Base-by-base conservation (phyloP, 1,139 yeast species). In the Nadsonia starkeyi-henricii region DNA sequence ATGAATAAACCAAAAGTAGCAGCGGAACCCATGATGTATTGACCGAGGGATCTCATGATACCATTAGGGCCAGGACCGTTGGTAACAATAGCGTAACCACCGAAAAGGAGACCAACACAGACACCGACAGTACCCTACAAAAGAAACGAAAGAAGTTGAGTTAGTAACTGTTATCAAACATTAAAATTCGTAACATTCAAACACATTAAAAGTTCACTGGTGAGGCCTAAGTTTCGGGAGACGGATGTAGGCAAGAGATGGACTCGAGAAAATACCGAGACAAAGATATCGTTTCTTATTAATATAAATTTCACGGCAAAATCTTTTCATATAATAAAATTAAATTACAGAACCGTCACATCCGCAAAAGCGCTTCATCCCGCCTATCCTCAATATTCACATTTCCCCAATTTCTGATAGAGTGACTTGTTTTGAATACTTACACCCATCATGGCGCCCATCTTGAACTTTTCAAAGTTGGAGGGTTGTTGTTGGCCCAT, bases 21-120 rank as follows among this genome's bases (percentile, higher is more conserved):
- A 15, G 95, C 96, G 4, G 96, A 86, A 48, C 97, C 97, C 65
- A 85, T 81, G 68, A 93, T 89, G 67, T 88, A 91, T 68, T 89
- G 95, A 49, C 98, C 98, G 61, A 93, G 71, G 5, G 96, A 89
- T 70, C 96, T 81, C 81, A 91, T 83, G 52, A 86, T 86, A 50
- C 99, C 99, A 61, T 86, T 85, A 48, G 98, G 97, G n/a, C 98
- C 99, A 18, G 96, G 89, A 17, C 99, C 99, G 56, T 85, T 81
- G 52, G 89, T 93, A 58, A 86, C 69, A 54, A 93, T 84, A 52
- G 96, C 83, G 61, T 85, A 81, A 26, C 96, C 95, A 20, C 68
- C 97, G 63, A 91, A 91, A 57, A 91, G 71, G 48, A 91, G 85
- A 52, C 98, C 98, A 44, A 91, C 89, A 62, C 94, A 93, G 19